Evolutionary conservation across 2,329 filamentous ascomycete species (phyloP).

Genomic region (Conoideocrella luteorostrata): DNA sequence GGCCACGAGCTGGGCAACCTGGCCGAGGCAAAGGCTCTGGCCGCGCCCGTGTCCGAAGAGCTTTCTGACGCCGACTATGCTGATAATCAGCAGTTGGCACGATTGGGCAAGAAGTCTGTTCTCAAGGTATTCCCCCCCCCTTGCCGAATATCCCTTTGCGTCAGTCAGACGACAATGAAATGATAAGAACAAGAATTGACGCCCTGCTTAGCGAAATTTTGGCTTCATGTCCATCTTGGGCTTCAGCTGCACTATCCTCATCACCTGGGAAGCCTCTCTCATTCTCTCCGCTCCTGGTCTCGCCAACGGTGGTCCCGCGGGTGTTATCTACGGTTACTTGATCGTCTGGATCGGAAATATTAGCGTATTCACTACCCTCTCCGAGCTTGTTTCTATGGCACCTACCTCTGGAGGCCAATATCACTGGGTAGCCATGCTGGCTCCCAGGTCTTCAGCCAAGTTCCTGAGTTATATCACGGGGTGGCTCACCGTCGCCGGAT

Average conservation of each 20-base stretch:
- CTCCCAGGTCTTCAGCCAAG: slow-evolving; percentile 38
- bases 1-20: too few species aligned
- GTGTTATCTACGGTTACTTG: slow-evolving; percentile 46
- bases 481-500: slow-evolving; percentile 42
- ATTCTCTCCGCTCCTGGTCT: slow-evolving; percentile 12
- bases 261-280: slow-evolving; percentile 44
- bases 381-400: slow-evolving; percentile 40
- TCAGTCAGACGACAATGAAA: too few species aligned
- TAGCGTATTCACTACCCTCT: slow-evolving; percentile 32
- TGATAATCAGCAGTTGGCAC: too few species aligned
- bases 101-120: slow-evolving; percentile 23
- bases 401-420: slow-evolving; percentile 52
- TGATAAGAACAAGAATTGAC: too few species aligned
- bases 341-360: slow-evolving; percentile 40
- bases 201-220: slow-evolving; percentile 44
- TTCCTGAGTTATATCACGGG: slow-evolving; percentile 46
- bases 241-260: slow-evolving; percentile 46
- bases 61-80: too few species aligned
- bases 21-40: too few species aligned
- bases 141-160: too few species aligned
- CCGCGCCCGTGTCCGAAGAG: too few species aligned
- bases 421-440: slow-evolving; percentile 52
- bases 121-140: slow-evolving; percentile 18
- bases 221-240: slow-evolving; percentile 43
- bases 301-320: slow-evolving; percentile 47